These are phyloP conservation scores for Apiospora koreana DNA, from an alignment of 2,329 filamentous ascomycete genomes.

Conservation along the genomic window DNA sequence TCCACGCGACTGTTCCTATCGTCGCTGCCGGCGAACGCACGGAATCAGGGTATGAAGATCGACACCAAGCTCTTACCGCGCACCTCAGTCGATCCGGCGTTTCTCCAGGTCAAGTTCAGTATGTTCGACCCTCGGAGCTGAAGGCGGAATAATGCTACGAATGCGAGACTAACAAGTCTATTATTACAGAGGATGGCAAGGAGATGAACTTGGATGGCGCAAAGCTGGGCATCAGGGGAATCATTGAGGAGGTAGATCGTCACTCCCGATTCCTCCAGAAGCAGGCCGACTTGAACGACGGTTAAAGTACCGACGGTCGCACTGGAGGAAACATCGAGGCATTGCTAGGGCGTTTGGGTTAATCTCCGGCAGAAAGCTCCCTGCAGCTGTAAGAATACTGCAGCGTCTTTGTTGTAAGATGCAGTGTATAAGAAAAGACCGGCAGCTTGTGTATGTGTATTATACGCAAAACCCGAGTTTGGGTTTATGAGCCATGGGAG, in stretches of 20 bases:
- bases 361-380: not conserved
- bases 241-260: conserved; percentile 86
- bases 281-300: conserved; percentile 72
- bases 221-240: conserved; percentile 79
- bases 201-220: conserved; percentile 81
- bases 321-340: not conserved
- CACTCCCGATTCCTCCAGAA: conserved; percentile 83
- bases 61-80: conserved; percentile 75
- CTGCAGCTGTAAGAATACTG: not conserved
- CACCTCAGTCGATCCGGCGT: conserved; percentile 66
- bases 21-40: conserved; percentile 77
- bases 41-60: conserved; percentile 73
- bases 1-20: conserved; percentile 88
- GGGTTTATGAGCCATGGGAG: not conserved
- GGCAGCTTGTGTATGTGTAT: not conserved
- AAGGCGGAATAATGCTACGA: not conserved
- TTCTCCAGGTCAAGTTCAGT: conserved; percentile 85
- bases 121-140: conserved; percentile 33
- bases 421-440: not conserved
- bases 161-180: conserved; percentile 23
- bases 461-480: not conserved
- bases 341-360: not conserved
- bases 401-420: not conserved
- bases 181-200: conserved; percentile 79
- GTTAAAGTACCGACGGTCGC: conserved; percentile 4